These are phyloP conservation scores for Cercophora sp. DNA, from an alignment of 495 filamentous ascomycete genomes.

Conservation along the genomic window DNA sequence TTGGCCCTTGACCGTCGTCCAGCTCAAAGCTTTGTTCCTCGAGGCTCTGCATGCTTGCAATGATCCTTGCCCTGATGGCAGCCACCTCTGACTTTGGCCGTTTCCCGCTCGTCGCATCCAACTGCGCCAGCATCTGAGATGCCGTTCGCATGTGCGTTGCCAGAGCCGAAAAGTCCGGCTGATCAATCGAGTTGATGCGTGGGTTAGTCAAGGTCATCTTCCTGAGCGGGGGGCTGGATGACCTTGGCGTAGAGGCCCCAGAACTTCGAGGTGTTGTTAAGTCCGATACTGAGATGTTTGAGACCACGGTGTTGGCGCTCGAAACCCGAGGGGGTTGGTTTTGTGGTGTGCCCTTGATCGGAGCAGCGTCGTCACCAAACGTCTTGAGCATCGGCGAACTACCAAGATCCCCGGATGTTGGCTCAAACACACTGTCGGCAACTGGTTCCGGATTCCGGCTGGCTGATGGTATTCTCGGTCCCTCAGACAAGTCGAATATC, in stretches of 20 bases:
- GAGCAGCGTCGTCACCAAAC: slow-evolving; percentile 35
- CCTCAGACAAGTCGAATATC: slow-evolving; percentile 61
- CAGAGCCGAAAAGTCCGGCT: slow-evolving; percentile 67
- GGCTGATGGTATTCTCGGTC: slow-evolving; percentile 29
- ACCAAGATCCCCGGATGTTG: slow-evolving; percentile 64
- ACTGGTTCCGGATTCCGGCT: slow-evolving; percentile 36
- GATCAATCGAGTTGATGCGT: slow-evolving; percentile 47
- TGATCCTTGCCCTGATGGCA: slow-evolving; percentile 71
- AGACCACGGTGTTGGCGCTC: slow-evolving; percentile 51
- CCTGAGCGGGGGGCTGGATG: slow-evolving; percentile 52
- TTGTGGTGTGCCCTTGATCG: slow-evolving; percentile 15
- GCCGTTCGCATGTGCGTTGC: slow-evolving; percentile 77
- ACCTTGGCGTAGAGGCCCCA: slow-evolving; percentile 52
- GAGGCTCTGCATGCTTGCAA: slow-evolving; percentile 78
- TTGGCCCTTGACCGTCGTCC: slow-evolving; percentile 57
- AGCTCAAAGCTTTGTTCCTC: slow-evolving; percentile 72
- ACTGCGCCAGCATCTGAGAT: slow-evolving; percentile 73
- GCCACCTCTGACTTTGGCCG: slow-evolving; percentile 68
- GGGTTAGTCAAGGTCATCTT: slow-evolving; percentile 47
- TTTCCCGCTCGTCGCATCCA: slow-evolving; percentile 68
- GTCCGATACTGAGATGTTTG: slow-evolving; percentile 43
- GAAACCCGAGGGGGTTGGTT: slow-evolving; percentile 46
- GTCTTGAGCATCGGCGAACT: slow-evolving; percentile 61
- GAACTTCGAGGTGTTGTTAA: slow-evolving; percentile 58
- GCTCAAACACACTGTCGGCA: slow-evolving; percentile 73